Evolutionary conservation across 495 filamentous ascomycete genomes (phyloP).

Genomic region (Barbatosphaeria neglecta): DNA sequence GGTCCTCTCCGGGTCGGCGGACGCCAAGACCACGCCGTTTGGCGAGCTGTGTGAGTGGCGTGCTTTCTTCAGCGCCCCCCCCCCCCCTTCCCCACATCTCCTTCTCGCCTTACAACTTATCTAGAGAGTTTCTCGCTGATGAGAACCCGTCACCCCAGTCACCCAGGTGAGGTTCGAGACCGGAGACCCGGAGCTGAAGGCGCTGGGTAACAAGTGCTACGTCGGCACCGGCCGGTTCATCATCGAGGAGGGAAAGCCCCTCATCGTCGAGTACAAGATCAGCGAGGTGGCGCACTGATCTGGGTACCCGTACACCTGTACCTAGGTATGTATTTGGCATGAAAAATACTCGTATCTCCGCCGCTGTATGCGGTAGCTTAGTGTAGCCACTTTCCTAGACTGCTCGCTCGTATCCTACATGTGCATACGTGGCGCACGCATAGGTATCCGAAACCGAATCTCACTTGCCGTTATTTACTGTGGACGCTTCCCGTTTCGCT

Average conservation of each 20-base stretch:
- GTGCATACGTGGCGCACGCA: too few species aligned
- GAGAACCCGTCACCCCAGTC: slow-evolving; percentile 23
- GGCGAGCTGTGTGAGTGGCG: slow-evolving; percentile 43
- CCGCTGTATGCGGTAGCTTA: too few species aligned
- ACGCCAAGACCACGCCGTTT: slow-evolving; percentile 40
- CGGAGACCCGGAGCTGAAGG: slow-evolving; percentile 36
- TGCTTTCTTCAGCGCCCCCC: neutral
- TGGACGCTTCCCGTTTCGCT: too few species aligned
- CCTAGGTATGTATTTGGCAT: too few species aligned
- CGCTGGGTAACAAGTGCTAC: slow-evolving; percentile 40
- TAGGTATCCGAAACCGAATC: too few species aligned
- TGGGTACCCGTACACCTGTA: neutral
- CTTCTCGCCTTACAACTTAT: too few species aligned
- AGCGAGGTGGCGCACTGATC: slow-evolving; percentile 34
- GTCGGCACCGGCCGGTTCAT: slow-evolving; percentile 45
- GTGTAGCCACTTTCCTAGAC: too few species aligned
- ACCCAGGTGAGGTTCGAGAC: slow-evolving; percentile 44
- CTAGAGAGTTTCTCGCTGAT: too few species aligned
- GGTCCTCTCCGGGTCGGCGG: slow-evolving; percentile 31
- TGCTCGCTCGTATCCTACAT: too few species aligned
- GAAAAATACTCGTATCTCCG: too few species aligned
- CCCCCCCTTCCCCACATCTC: neutral
- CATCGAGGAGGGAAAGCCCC: slow-evolving; percentile 38
- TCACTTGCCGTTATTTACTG: too few species aligned
- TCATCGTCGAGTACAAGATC: slow-evolving; percentile 48